Conservation (phyloP, 495 filamentous ascomycete species). For the Aspergillus sparsus region DNA sequence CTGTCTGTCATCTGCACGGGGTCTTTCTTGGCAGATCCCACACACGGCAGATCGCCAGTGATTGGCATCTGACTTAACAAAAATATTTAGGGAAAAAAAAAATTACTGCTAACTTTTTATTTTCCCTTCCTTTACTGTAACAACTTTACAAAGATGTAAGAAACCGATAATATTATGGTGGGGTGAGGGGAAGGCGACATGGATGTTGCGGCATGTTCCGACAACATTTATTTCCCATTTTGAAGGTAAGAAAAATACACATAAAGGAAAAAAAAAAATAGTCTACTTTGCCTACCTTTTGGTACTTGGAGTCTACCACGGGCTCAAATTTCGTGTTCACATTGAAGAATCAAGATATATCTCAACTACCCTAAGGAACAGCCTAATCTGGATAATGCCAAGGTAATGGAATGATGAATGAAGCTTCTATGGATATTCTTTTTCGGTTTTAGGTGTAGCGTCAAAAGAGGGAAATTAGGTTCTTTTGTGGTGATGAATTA, state of each 20-base stretch:
- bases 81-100: neutral
- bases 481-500: slow-evolving; percentile 1
- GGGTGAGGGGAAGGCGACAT: too few relatives aligned
- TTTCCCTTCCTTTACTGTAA: too few relatives aligned
- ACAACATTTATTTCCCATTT: too few relatives aligned
- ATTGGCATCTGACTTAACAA: slow-evolving; percentile 23
- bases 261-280: too few relatives aligned
- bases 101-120: neutral
- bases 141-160: too few relatives aligned
- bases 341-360: too few relatives aligned
- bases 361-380: neutral
- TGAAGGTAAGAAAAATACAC: too few relatives aligned
- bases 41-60: slow-evolving; percentile 47
- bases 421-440: slow-evolving; percentile 16
- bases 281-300: too few relatives aligned
- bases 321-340: too few relatives aligned
- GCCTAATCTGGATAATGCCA: slow-evolving; percentile 10
- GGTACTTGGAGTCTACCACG: too few relatives aligned
- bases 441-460: slow-evolving; percentile 23
- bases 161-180: too few relatives aligned
- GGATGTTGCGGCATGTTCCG: too few relatives aligned
- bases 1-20: slow-evolving; percentile 46
- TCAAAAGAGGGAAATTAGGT: neutral
- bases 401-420: slow-evolving; percentile 9
- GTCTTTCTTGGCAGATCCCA: slow-evolving; percentile 45